Base-by-base conservation (phyloP, 1,284 basidiomycete species). In the Sporisorium sorghi region DNA sequence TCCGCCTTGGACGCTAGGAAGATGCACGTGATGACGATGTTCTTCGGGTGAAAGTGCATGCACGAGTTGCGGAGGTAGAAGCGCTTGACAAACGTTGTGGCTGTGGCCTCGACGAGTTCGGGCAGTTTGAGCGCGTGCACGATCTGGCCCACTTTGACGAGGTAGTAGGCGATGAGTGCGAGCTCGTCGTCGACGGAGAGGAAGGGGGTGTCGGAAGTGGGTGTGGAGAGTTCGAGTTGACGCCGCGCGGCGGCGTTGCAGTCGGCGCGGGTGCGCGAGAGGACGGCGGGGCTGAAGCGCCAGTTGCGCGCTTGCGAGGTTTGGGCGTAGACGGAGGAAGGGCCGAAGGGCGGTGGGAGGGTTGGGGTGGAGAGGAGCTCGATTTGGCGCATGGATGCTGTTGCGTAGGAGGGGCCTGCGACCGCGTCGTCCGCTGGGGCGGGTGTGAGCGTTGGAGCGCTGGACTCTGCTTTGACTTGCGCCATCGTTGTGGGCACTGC, bases 1-100 rank as follows among this genome's bases (percentile, higher is more conserved):
- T 94, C 96, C 14, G 97, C 97, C 87, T 99, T 99, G 19, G 94
- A 92, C 0, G 96, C 94, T 53, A 99, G 89, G 82, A 97, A 99
- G 37, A 99, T 87, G 32, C 94, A 91, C 2, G 96, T 98, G 53
- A 56, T 61, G 51, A 99, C 98, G 81, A 99, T 93, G 78, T 93
- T 92, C 86, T 97, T 97, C 0, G 96, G 97, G 86, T 99, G 97
- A 90, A 93, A 97, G 83, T 99, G 95, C 94, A 99, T 97, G 56
- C 94, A 93, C 1, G 94, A 97, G 82, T 99, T 99, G 86, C 93
- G 92, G 57, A 99, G 88, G 84, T 99, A 99, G 86, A 99, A 99
- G 5, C 97, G 89, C 84, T 99, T 99, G 74, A 99, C 87, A 84
- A 95, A 98, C 47, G 89, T 90, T 61, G 93, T 90, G 0, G 94